phyloP scores from a whole-genome alignment of 805 yeast genomes.

The Myxozyma lipomycoides region DNA sequence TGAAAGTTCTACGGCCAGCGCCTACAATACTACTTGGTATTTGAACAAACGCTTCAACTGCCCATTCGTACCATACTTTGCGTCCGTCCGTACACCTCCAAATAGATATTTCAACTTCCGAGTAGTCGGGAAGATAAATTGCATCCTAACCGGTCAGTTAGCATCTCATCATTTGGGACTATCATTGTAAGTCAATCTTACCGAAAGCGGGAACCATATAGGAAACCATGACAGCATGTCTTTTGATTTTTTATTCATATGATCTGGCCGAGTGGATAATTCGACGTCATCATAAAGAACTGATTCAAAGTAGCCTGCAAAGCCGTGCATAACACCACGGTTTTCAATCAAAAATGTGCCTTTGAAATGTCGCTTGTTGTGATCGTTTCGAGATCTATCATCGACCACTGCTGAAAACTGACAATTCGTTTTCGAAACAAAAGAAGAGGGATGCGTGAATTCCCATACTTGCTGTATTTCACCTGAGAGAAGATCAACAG shows the following conservation, averaged over 20 bases:
- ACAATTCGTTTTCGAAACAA: neutral
- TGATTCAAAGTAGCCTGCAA: slow-evolving; percentile 72
- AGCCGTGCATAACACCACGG: slow-evolving; percentile 62
- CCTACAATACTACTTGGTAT: slow-evolving; percentile 27
- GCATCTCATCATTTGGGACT: neutral
- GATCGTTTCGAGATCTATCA: slow-evolving; percentile 13
- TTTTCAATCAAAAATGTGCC: slow-evolving; percentile 43
- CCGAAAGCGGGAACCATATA: slow-evolving; percentile 53
- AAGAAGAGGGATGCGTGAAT: slow-evolving; percentile 50
- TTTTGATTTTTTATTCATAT: slow-evolving; percentile 37
- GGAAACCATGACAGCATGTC: slow-evolving; percentile 67
- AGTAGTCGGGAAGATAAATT: slow-evolving; percentile 47
- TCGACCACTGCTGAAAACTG: neutral
- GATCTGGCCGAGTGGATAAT: slow-evolving; percentile 50
- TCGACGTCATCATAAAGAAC: slow-evolving; percentile 56
- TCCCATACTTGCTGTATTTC: slow-evolving; percentile 56
- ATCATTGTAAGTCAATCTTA: slow-evolving; percentile 3
- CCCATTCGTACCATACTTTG: slow-evolving; percentile 68
- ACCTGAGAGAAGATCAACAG: slow-evolving; percentile 46
- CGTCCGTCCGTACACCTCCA: slow-evolving; percentile 45
- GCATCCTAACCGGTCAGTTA: slow-evolving; percentile 17
- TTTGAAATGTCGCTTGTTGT: slow-evolving; percentile 31
- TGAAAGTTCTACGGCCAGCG: too few relatives aligned
- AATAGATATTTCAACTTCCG: slow-evolving; percentile 51
- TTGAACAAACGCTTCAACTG: slow-evolving; percentile 47